Conservation (phyloP, 148 eudicot genomes). For the Hydrangea macrophylla region DNA sequence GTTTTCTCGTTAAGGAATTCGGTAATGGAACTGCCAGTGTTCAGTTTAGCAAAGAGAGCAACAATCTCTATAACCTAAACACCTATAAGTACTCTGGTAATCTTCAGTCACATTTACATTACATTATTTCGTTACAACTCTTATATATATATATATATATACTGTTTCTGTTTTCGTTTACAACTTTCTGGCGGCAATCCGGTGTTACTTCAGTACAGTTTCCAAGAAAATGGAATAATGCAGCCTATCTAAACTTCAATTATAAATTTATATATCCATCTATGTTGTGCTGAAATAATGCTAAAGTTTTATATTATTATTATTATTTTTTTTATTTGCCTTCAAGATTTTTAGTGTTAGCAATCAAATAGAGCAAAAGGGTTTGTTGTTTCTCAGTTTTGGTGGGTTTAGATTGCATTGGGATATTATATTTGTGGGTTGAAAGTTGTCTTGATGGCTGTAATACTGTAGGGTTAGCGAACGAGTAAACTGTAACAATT, state of each 20-base stretch:
- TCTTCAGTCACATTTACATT: not conserved
- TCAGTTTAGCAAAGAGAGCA: slow-evolving; percentile 75
- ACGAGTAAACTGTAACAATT: slow-evolving; percentile 83
- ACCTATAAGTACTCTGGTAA: slow-evolving; percentile 90
- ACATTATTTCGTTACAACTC: not conserved
- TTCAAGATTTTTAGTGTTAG: not conserved
- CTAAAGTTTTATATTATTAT: too few species aligned
- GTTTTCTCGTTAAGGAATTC: slow-evolving; percentile 80
- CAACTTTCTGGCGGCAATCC: not conserved
- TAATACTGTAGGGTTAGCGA: slow-evolving; percentile 62
- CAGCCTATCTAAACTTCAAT: too few species aligned
- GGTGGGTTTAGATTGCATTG: not conserved
- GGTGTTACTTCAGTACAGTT: not conserved
- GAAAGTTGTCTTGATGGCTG: not conserved
- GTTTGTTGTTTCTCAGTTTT: not conserved
- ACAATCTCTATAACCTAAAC: slow-evolving; percentile 82
- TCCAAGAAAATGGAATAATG: not conserved
- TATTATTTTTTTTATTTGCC: not conserved
- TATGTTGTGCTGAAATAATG: too few species aligned
- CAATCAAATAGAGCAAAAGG: not conserved
- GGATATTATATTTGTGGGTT: not conserved
- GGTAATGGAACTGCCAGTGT: slow-evolving; percentile 74
- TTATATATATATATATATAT: too few species aligned
- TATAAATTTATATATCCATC: not conserved
- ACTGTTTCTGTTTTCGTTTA: too few species aligned